Evolutionary conservation across 2,329 filamentous ascomycete genomes (phyloP), one percentile per base, ranked within the genome.

Genomic region (Colletotrichum cordylinicola): DNA sequence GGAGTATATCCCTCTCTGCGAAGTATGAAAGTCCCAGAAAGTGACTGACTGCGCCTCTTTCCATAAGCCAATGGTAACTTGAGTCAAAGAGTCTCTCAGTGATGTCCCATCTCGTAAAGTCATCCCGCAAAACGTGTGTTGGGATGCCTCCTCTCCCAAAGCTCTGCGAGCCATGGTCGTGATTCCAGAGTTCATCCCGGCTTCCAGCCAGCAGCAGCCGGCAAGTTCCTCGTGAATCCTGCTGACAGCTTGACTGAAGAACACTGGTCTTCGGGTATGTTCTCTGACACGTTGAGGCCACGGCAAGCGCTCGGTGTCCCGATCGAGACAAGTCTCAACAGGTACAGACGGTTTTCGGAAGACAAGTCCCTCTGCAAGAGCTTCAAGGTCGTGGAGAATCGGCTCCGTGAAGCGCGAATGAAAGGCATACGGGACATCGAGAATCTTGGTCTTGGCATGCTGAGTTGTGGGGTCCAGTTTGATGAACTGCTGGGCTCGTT

Each of bases 341-440:
- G 61, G 69, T 2, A 72, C 24, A 16, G 18, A 24, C 2, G 69
- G 61, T 4, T 56, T 27, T 18, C 61, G 69, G 48, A 72, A 67
- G 13, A 10, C 29, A 15, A 72, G 24, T 8, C 15, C 33, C 6
- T 80, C 67, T 0, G 78, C 85, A 4, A 84, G 35, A 2, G 77
- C 29, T 16, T 79, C 78, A 2, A 87, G 78, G 1, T 74, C 48
- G 1, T 61, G 18, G 9, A 83, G 66, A 1, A 89, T 65, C 0
- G 74, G 65, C 0, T 89, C 86, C 0, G 86, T 84, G 0, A 90
- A 80, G 0, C 70, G 64, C 0, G 85, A 89, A 77, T 90, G 88
- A 78, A 88, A 90, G 0, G 86, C 88, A 71, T 90, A 84, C 0
- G 87, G 86, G 2, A 88, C 86, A 15, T 85, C 82, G 0, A 90